Percentiles rank a stretch among this genome's conserved stretches.
These are phyloP conservation scores for Clonostachys solani DNA, from an alignment of 2,329 filamentous ascomycete species.

Conservation along the genomic window DNA sequence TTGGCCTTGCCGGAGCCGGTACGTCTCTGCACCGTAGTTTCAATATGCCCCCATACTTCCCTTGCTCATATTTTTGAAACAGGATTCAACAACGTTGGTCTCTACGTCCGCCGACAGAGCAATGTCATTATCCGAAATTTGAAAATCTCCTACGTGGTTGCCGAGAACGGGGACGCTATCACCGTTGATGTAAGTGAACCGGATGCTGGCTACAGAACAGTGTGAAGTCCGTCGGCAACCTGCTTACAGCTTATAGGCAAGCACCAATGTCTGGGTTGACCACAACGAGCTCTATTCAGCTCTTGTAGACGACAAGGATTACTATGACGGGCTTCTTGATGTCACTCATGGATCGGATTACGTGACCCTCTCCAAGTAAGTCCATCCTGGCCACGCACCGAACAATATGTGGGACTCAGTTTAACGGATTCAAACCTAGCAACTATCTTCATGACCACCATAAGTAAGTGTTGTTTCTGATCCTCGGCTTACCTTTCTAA, in stretches of 20 bases:
- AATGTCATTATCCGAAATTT: conserved; percentile 56
- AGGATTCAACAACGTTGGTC: conserved; percentile 32
- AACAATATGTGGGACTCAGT: too few relatives aligned
- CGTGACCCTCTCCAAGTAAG: conserved; percentile 32
- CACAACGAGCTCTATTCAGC: conserved; percentile 31
- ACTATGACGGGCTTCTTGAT: conserved; percentile 34
- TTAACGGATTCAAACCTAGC: conserved; percentile 23
- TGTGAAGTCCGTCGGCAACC: too few relatives aligned
- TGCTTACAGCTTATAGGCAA: conserved; percentile 31
- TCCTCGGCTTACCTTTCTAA: background rate
- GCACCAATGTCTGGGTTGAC: conserved; percentile 41
- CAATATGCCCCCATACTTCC: background rate
- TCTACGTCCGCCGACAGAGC: conserved; percentile 39
- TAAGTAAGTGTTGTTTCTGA: conserved; percentile 16
- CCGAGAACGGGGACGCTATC: conserved; percentile 43
- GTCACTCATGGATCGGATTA: conserved; percentile 33
- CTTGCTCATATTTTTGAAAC: background rate
- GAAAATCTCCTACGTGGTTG: conserved; percentile 40
- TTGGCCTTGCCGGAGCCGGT: conserved; percentile 25
- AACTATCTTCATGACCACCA: conserved; percentile 38
- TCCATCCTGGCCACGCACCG: conserved; percentile 8
- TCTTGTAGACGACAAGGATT: conserved; percentile 28
- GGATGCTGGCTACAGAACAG: too few relatives aligned
- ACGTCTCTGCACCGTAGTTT: background rate
- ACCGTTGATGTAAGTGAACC: conserved; percentile 21